Evolutionary conservation across 352 stramenopile genomes (phyloP).

Genomic region (Phytopythium mirpurense): DNA sequence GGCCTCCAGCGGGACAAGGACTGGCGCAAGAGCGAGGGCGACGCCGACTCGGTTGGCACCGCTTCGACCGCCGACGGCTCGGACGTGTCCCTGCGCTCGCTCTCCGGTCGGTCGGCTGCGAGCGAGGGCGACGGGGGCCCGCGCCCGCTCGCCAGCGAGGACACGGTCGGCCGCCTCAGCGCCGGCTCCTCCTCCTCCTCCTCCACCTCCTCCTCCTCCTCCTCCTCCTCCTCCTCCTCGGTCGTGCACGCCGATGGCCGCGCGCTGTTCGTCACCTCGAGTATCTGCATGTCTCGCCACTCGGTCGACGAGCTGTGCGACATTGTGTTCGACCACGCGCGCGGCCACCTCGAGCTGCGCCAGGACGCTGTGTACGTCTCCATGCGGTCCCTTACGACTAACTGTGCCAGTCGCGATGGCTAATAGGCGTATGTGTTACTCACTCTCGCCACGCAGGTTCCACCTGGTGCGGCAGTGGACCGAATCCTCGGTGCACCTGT

Average conservation of each 20-base stretch:
- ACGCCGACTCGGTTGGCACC: conserved; percentile 5
- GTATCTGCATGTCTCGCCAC: conserved; percentile 20
- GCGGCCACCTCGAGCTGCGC: conserved; percentile 18
- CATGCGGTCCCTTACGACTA: no score
- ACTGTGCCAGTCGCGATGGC: no score
- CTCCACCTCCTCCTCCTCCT: no score
- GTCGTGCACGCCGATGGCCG: conserved; percentile 3
- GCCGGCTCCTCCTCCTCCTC: neutral
- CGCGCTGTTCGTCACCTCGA: conserved; percentile 11
- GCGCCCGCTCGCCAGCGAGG: neutral
- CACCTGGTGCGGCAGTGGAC: conserved; percentile 20
- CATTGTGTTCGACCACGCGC: conserved; percentile 17
- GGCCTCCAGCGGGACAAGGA: neutral
- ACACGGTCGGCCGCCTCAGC: neutral
- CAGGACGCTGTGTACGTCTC: conserved; percentile 15
- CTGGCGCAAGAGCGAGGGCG: conserved; percentile 4
- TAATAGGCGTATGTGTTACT: neutral
- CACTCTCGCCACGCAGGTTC: conserved; percentile 7
- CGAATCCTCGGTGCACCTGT: conserved; percentile 20
- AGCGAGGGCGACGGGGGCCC: neutral
- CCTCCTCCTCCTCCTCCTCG: neutral
- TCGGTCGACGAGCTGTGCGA: conserved; percentile 11
- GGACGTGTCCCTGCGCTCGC: conserved; percentile 2
- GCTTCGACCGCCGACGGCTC: conserved; percentile 2
- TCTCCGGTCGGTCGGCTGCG: neutral